Evolutionary conservation across 1,284 basidiomycete species (phyloP).

Genomic region (Papiliotrema flavescens): DNA sequence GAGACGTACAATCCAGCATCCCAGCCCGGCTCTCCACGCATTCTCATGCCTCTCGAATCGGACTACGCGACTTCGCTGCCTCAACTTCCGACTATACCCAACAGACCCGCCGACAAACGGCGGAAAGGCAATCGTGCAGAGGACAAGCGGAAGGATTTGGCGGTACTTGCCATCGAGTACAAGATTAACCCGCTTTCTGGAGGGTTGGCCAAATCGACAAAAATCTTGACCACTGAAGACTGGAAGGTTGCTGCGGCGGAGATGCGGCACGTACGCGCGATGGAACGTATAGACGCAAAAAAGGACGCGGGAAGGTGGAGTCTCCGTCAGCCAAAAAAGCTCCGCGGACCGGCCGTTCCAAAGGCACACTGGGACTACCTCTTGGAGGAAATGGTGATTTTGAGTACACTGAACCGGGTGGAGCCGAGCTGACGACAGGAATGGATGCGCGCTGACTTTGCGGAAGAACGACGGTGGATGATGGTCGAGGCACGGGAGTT

Average conservation of each 20-base stretch:
- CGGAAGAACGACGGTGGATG: slow-evolving; percentile 93
- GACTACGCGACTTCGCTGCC: slow-evolving; percentile 33
- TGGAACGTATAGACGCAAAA: slow-evolving; percentile 80
- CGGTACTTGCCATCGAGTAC: slow-evolving; percentile 31
- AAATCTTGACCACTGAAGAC: slow-evolving; percentile 41
- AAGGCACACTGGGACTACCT: slow-evolving; percentile 97
- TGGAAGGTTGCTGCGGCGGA: slow-evolving; percentile 65
- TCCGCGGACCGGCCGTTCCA: slow-evolving; percentile 70
- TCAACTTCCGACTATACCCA: slow-evolving; percentile 32
- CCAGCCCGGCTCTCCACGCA: slow-evolving; percentile 13
- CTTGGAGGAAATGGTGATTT: slow-evolving; percentile 87
- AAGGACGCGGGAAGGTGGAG: slow-evolving; percentile 84
- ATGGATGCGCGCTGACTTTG: slow-evolving; percentile 95
- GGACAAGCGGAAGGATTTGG: slow-evolving; percentile 24
- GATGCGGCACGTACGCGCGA: slow-evolving; percentile 67
- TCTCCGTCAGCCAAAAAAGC: slow-evolving; percentile 92
- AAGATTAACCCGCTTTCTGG: slow-evolving; percentile 36
- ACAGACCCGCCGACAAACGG: slow-evolving; percentile 11
- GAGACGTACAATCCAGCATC: slow-evolving; percentile 36
- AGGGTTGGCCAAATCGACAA: slow-evolving; percentile 30
- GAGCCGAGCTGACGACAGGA: slow-evolving; percentile 55
- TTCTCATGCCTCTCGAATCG: slow-evolving; percentile 37
- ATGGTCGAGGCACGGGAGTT: slow-evolving; percentile 76
- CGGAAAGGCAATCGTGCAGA: slow-evolving; percentile 27
- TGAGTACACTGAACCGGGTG: too few relatives aligned